These are phyloP conservation scores for Suhomyces ambrosiae DNA, from an alignment of 1,139 yeast species.

Conservation along the genomic window DNA sequence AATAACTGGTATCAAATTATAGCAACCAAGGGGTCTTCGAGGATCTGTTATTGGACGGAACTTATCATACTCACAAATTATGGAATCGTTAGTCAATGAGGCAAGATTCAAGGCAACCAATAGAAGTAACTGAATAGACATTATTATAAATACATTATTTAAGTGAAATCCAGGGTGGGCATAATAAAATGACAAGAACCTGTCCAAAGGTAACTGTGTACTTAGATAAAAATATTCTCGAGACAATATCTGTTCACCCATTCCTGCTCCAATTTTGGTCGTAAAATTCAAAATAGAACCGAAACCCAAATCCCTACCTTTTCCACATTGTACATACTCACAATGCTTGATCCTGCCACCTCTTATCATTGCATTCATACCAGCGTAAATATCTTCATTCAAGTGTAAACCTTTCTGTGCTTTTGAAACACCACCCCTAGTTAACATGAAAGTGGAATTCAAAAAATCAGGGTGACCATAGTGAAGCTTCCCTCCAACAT, in stretches of 20 bases:
- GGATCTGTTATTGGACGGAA: slow-evolving; percentile 86
- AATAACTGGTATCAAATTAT: slow-evolving; percentile 84
- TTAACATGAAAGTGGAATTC: slow-evolving; percentile 90
- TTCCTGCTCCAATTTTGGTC: slow-evolving; percentile 99
- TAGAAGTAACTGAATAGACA: slow-evolving; percentile 91
- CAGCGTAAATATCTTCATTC: slow-evolving; percentile 99
- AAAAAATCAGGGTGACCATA: slow-evolving; percentile 99
- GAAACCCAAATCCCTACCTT: slow-evolving; percentile 99
- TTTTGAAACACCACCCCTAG: slow-evolving; percentile 99
- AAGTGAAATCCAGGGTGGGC: slow-evolving; percentile 99
- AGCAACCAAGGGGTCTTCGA: slow-evolving; percentile 88
- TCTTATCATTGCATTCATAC: slow-evolving; percentile 96
- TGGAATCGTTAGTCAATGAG: slow-evolving; percentile 87
- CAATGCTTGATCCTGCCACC: slow-evolving; percentile 99
- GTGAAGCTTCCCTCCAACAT: slow-evolving; percentile 98
- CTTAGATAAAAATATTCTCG: slow-evolving; percentile 98
- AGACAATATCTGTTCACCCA: slow-evolving; percentile 99
- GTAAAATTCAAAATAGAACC: slow-evolving; percentile 98
- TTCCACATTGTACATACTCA: slow-evolving; percentile 99
- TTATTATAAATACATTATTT: slow-evolving; percentile 91
- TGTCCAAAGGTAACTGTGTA: slow-evolving; percentile 94
- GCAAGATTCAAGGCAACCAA: slow-evolving; percentile 90
- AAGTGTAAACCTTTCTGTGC: slow-evolving; percentile 98
- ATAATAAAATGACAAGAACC: slow-evolving; percentile 95
- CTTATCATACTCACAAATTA: slow-evolving; percentile 80